Percentiles rank a stretch among this genome's conserved stretches.
Evolutionary conservation across 1,284 basidiomycete species (phyloP).

Genomic region (Cryptococcus amylolentus): DNA sequence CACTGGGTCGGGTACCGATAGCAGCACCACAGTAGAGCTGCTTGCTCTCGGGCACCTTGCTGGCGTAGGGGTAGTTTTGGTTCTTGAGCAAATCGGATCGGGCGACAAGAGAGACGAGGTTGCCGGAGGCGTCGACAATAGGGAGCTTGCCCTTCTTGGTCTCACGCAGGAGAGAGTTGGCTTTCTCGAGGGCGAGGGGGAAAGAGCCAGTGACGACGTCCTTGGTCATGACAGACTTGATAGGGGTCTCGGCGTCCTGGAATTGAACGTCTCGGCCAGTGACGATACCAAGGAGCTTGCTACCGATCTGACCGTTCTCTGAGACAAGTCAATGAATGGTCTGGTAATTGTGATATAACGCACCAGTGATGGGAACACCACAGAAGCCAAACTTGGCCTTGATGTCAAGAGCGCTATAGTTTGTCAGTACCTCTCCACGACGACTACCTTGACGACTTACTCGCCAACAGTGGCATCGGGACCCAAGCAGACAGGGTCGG

Average conservation of each 20-base stretch:
- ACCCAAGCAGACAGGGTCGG: constrained; percentile 83
- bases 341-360: constrained; percentile 9
- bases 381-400: constrained; percentile 91
- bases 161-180: constrained; percentile 90
- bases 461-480: constrained; percentile 78
- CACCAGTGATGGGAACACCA: constrained; percentile 93
- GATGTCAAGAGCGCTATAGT: constrained; percentile 70
- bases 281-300: constrained; percentile 93
- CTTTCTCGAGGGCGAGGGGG: constrained; percentile 85
- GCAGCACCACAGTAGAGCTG: constrained; percentile 98
- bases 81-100: constrained; percentile 98
- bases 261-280: constrained; percentile 97
- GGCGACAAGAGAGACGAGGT: constrained; percentile 81
- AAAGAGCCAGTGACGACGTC: constrained; percentile 74
- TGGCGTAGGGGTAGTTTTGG: constrained; percentile 92
- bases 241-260: constrained; percentile 63
- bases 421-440: constrained; percentile 3
- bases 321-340: background rate
- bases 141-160: constrained; percentile 98
- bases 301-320: constrained; percentile 84
- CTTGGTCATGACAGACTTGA: constrained; percentile 88
- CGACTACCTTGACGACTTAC: constrained; percentile 22
- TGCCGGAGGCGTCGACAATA: constrained; percentile 71
- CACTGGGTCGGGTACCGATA: constrained; percentile 86
- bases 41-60: constrained; percentile 86